These are phyloP conservation scores for Pleomassaria siparia DNA, from an alignment of 2,329 filamentous ascomycete species.

Conservation along the genomic window DNA sequence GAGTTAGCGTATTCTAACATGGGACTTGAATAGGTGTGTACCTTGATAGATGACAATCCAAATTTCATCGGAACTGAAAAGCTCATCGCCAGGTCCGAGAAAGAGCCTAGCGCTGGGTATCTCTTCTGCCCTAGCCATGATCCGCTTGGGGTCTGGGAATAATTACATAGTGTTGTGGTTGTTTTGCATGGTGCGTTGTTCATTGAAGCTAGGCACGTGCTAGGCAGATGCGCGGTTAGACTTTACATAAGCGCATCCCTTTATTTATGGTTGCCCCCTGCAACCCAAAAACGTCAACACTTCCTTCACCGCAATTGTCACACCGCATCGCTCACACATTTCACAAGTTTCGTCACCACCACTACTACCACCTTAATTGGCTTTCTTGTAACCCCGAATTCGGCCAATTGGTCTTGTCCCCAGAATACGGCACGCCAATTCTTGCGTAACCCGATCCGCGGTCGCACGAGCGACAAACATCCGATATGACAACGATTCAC, in stretches of 20 bases:
- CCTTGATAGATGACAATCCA: slow-evolving; percentile 5
- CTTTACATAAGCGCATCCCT: no score
- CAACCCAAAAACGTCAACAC: slow-evolving; percentile 2
- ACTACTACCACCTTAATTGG: neutral
- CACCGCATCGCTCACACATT: neutral
- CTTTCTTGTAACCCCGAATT: neutral
- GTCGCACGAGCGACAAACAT: slow-evolving; percentile 22
- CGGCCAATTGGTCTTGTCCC: neutral
- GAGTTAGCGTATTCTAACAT: neutral
- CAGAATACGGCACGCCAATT: neutral
- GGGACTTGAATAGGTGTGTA: no score
- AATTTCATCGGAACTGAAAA: slow-evolving; percentile 1
- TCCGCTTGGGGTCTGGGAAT: no score
- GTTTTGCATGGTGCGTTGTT: slow-evolving; percentile 2
- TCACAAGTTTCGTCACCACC: neutral
- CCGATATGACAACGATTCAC: slow-evolving; percentile 35
- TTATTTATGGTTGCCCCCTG: slow-evolving; percentile 2
- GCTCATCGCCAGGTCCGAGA: slow-evolving; percentile 4
- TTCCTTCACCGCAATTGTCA: neutral
- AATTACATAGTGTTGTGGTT: neutral
- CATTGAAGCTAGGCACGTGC: neutral
- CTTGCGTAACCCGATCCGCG: neutral
- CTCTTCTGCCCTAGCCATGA: neutral
- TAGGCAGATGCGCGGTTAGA: neutral
- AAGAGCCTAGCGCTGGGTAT: slow-evolving; percentile 5